phyloP scores from a whole-genome alignment of 1,284 basidiomycete genomes.

The Inonotus hispidus region DNA sequence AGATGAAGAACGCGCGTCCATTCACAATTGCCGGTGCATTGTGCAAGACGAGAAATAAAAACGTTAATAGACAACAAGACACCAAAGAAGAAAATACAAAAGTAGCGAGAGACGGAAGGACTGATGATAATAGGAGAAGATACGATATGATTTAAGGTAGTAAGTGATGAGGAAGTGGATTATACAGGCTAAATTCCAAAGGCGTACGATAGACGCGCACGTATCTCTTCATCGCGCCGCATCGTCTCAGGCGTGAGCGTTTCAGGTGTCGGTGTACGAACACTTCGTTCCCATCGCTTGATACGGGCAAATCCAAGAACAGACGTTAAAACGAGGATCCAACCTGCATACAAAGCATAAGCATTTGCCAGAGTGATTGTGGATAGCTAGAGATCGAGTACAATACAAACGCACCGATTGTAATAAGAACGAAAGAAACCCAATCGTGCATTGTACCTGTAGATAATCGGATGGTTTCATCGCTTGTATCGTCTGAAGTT shows the following conservation, averaged over 20 bases:
- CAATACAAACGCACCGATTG: conserved; percentile 57
- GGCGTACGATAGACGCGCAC: conserved; percentile 42
- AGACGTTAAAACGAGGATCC: conserved; percentile 83
- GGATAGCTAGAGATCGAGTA: too few relatives aligned
- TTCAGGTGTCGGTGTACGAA: conserved; percentile 32
- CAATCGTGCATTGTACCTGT: conserved; percentile 56
- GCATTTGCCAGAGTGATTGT: conserved; percentile 12
- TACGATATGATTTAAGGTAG: too few relatives aligned
- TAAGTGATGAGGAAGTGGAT: too few relatives aligned
- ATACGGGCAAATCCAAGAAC: conserved; percentile 80
- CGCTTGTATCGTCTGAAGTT: neutral
- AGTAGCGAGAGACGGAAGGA: too few relatives aligned
- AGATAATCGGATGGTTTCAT: conserved; percentile 12
- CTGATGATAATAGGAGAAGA: too few relatives aligned
- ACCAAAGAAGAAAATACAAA: too few relatives aligned
- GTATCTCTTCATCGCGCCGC: conserved; percentile 41
- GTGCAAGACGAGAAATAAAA: too few relatives aligned
- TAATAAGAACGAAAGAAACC: conserved; percentile 90
- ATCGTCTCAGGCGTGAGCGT: conserved; percentile 37
- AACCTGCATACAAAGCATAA: conserved; percentile 45
- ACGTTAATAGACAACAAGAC: neutral
- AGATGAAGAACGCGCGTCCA: too few relatives aligned
- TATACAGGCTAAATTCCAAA: conserved; percentile 31
- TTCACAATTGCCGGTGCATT: too few relatives aligned
- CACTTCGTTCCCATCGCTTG: conserved; percentile 71